Conservation (phyloP, 768 basidiomycete species). For the Leccinum variicolor region DNA sequence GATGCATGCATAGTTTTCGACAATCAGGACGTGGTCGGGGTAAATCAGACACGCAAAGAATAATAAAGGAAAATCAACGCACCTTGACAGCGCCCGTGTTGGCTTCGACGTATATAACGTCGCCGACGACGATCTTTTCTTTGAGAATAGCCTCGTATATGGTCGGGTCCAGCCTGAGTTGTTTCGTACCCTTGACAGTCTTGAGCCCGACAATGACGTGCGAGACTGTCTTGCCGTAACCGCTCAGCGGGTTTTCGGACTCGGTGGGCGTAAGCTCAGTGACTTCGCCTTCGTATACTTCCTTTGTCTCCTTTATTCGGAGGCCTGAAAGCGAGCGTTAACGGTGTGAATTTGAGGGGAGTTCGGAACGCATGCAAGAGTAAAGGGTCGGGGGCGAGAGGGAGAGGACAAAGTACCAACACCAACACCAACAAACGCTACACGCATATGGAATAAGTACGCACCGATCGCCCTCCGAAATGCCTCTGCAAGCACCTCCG, state of each 20-base stretch:
- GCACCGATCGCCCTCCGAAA: constrained; percentile 94
- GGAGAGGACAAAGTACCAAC: background rate
- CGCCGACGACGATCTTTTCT: constrained; percentile 94
- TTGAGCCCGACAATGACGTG: constrained; percentile 96
- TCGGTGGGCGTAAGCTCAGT: constrained; percentile 96
- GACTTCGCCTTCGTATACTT: constrained; percentile 98
- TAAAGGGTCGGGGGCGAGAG: background rate
- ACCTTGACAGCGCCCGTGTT: constrained; percentile 96
- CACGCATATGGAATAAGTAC: constrained; percentile 30
- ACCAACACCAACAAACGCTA: background rate
- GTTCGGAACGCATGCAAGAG: background rate
- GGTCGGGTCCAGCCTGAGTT: constrained; percentile 87
- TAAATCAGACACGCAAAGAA: background rate
- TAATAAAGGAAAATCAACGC: constrained; percentile 10
- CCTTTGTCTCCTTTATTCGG: constrained; percentile 98
- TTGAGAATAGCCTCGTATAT: constrained; percentile 98
- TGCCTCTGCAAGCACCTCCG: constrained; percentile 92
- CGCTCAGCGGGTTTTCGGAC: constrained; percentile 94
- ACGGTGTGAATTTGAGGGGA: background rate
- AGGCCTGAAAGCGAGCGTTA: constrained; percentile 46
- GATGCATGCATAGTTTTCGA: background rate
- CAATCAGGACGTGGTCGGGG: background rate
- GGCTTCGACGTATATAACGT: constrained; percentile 93
- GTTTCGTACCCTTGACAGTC: constrained; percentile 90
- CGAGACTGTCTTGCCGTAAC: constrained; percentile 98